Evolutionary conservation across 73 alveolate genomes (phyloP).

Genomic region (Durusdinium trenchii): DNA sequence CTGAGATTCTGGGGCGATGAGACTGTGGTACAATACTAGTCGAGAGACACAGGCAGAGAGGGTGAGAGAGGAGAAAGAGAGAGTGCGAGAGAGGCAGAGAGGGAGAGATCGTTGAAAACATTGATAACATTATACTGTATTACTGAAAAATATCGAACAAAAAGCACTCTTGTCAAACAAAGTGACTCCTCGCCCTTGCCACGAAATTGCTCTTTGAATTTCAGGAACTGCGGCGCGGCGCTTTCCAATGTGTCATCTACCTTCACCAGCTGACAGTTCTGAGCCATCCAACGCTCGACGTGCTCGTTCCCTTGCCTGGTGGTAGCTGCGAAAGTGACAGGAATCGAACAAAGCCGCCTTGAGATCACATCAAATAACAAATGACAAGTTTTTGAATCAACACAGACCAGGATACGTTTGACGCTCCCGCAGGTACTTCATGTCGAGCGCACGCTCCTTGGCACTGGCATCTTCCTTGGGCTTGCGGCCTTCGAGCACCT

Average conservation of each 20-base stretch:
- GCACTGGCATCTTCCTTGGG: no score
- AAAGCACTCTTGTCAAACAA: no score
- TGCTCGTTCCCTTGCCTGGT: neutral
- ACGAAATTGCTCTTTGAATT: constrained; percentile 40
- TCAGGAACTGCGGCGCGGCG: neutral
- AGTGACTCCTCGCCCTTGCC: neutral
- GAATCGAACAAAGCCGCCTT: no score
- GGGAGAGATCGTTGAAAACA: no score
- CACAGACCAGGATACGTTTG: constrained; percentile 1
- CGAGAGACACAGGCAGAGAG: no score
- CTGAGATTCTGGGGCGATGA: neutral
- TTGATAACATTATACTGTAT: no score
- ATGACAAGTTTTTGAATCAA: no score
- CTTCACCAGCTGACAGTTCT: neutral
- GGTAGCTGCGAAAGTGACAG: no score
- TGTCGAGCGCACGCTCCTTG: neutral
- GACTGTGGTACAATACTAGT: neutral
- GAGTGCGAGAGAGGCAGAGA: no score
- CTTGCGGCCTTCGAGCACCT: neutral
- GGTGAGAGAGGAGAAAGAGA: no score
- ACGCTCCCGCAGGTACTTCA: constrained; percentile 20
- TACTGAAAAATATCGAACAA: no score
- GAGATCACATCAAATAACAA: no score
- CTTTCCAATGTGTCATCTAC: neutral
- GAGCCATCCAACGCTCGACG: neutral